Conservation (phyloP, 2,329 filamentous ascomycete genomes). For the Diaporthe destruens region DNA sequence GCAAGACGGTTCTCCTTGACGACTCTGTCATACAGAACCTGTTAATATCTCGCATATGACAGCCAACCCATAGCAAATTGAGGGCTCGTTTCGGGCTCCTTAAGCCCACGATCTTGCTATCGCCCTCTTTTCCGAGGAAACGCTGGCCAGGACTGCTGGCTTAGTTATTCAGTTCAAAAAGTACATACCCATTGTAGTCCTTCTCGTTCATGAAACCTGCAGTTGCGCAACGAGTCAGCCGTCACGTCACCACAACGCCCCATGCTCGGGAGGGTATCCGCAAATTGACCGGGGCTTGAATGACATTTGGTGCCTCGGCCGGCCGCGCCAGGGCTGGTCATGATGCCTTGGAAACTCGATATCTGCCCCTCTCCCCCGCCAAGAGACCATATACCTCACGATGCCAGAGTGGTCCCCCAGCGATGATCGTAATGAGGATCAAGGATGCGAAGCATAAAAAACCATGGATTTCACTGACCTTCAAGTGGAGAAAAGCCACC, state of each 20-base stretch:
- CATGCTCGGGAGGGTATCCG: conserved; percentile 21
- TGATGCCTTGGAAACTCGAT: conserved; percentile 26
- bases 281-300: conserved; percentile 31
- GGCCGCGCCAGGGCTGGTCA: conserved; percentile 38
- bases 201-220: conserved; percentile 96
- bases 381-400: not conserved
- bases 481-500: conserved; percentile 98
- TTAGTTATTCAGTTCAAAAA: not conserved
- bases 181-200: conserved; percentile 89
- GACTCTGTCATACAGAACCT: conserved; percentile 68
- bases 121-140: not conserved
- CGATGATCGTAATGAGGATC: not conserved
- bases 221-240: conserved; percentile 40
- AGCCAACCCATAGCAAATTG: not conserved
- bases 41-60: conserved; percentile 15
- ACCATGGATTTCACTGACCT: conserved; percentile 70
- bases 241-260: conserved; percentile 29
- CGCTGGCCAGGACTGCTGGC: not conserved
- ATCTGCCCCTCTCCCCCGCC: conserved; percentile 34
- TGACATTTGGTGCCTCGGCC: conserved; percentile 8
- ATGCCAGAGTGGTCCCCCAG: conserved; percentile 9
- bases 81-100: not conserved
- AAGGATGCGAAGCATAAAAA: not conserved
- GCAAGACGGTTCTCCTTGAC: conserved; percentile 88
- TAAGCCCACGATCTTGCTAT: not conserved